Conservation (phyloP, 2,329 filamentous ascomycete species). For the Coniochaeta prunicola region DNA sequence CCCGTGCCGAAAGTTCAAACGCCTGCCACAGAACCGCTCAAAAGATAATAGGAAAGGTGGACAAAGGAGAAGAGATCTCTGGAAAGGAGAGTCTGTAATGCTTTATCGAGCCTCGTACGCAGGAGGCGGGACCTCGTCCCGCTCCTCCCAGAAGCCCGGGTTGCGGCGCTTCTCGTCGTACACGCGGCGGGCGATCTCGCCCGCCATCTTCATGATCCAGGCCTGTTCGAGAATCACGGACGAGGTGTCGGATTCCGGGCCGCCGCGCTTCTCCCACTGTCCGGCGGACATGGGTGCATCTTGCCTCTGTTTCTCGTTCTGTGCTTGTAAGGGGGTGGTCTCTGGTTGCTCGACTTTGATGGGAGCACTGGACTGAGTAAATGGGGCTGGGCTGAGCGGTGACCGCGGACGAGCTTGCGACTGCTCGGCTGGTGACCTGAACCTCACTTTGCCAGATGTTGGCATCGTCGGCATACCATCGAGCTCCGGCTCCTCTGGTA, state of each 20-base stretch:
- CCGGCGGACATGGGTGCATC: neutral
- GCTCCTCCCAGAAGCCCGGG: slow-evolving; percentile 44
- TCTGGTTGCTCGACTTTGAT: slow-evolving; percentile 8
- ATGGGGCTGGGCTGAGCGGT: slow-evolving; percentile 23
- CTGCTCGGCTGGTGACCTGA: slow-evolving; percentile 22
- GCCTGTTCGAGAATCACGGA: slow-evolving; percentile 68
- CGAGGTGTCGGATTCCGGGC: slow-evolving; percentile 38
- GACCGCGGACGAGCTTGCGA: slow-evolving; percentile 2
- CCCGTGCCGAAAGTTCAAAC: neutral
- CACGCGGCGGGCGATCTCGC: slow-evolving; percentile 80
- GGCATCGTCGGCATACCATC: slow-evolving; percentile 23
- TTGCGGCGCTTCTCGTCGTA: slow-evolving; percentile 72
- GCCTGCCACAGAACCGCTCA: neutral
- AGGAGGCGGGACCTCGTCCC: slow-evolving; percentile 51
- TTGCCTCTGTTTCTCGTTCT: slow-evolving; percentile 8
- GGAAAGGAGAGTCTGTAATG: neutral
- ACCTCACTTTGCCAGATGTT: slow-evolving; percentile 33
- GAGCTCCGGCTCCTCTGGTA: slow-evolving; percentile 52
- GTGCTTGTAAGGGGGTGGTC: slow-evolving; percentile 12
- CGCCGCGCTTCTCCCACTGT: slow-evolving; percentile 16
- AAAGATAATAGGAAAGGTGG: neutral
- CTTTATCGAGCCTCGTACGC: slow-evolving; percentile 50
- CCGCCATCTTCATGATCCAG: slow-evolving; percentile 90
- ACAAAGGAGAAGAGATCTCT: neutral
- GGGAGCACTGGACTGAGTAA: slow-evolving; percentile 22